Percentiles rank a stretch among this genome's conserved stretches.
These are phyloP conservation scores for Kodamaea jinghongensis DNA, from an alignment of 805 yeast genomes.

Conservation along the genomic window DNA sequence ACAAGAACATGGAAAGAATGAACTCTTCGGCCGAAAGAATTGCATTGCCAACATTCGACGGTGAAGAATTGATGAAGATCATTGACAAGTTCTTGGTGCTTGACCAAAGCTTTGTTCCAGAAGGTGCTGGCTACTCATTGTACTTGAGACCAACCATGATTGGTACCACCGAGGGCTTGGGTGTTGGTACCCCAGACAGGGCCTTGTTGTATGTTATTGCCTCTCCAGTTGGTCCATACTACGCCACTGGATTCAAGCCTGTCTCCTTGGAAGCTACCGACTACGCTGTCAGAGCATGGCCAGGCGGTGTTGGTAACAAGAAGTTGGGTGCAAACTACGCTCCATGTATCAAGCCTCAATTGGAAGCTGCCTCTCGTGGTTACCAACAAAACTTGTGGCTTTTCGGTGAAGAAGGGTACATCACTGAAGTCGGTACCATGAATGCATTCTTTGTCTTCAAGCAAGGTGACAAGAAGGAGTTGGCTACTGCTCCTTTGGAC, in stretches of 20 bases:
- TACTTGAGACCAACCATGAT: slow-evolving; percentile 94
- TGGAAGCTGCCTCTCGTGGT: slow-evolving; percentile 86
- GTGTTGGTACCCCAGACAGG: slow-evolving; percentile 77
- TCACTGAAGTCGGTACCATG: slow-evolving; percentile 98
- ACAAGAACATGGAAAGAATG: slow-evolving; percentile 89
- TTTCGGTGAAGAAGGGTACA: slow-evolving; percentile 79
- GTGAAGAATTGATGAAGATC: slow-evolving; percentile 69
- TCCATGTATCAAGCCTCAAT: slow-evolving; percentile 89
- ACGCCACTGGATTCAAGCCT: slow-evolving; percentile 93
- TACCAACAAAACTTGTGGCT: slow-evolving; percentile 96
- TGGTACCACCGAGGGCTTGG: slow-evolving; percentile 86
- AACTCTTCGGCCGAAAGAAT: slow-evolving; percentile 85
- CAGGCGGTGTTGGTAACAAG: slow-evolving; percentile 96
- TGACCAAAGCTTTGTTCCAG: slow-evolving; percentile 79
- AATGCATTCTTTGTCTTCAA: slow-evolving; percentile 86
- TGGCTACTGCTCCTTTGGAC: slow-evolving; percentile 94
- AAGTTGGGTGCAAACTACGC: slow-evolving; percentile 98
- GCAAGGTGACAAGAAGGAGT: slow-evolving; percentile 76
- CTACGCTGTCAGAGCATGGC: slow-evolving; percentile 98
- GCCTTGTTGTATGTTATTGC: slow-evolving; percentile 86
- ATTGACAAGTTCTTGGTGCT: slow-evolving; percentile 72
- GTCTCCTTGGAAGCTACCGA: slow-evolving; percentile 93
- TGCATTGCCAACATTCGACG: slow-evolving; percentile 83
- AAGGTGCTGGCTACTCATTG: slow-evolving; percentile 83
- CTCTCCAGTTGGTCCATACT: slow-evolving; percentile 97